Base-by-base conservation (phyloP, 352 stramenopile genomes). In the Saprolegnia diclina region DNA sequence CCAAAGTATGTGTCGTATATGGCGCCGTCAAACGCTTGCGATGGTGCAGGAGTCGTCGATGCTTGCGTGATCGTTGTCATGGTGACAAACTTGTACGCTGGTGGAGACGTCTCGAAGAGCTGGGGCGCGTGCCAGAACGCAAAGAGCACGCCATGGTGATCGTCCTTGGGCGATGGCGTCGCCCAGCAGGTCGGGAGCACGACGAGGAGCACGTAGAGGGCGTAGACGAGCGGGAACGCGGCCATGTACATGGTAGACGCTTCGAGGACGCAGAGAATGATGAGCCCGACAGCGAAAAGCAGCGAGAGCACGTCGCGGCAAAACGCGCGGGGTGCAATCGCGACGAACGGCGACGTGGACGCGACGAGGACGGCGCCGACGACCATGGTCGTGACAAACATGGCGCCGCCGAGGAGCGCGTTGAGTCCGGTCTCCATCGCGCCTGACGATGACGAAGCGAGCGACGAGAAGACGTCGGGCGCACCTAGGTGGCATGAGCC, bases 341-440 rank as follows among this genome's bases (percentile, higher is more conserved):
- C 65, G 35, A 92, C 84, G 16, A 68, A 45, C 52, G 45, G 18
- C 16, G 45, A 22, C 10, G 62, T 14, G 3, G 79, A 89, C 26
- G 80, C 66, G 21, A 98, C 79, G 0, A 96, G 85, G 10, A 98
- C 82, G 21, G 74, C 78, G 16, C 94, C 95, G 10, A 95, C 87
- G 6, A 99, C 91, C 38, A 98, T 83, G 4, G 85, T 97, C 22
- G 87, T 96, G 32, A 99, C 87, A 67, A 99, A 98, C 87, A 99
- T 97, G 46, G 86, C 92, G 19, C 90, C 94, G 52, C 96, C 96
- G 6, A 98, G 91, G 4, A 99, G 78, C 50, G 96, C 94, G 42
- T 97, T 98, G 61, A 99, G 81, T 29, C 89, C 92, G 21, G 83
- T 78, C 40, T 88, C 81, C 18, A 76, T 80, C 13, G 88, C 79